Conservation (phyloP, 2,329 filamentous ascomycete genomes). For the Dactylellina cionopaga region DNA sequence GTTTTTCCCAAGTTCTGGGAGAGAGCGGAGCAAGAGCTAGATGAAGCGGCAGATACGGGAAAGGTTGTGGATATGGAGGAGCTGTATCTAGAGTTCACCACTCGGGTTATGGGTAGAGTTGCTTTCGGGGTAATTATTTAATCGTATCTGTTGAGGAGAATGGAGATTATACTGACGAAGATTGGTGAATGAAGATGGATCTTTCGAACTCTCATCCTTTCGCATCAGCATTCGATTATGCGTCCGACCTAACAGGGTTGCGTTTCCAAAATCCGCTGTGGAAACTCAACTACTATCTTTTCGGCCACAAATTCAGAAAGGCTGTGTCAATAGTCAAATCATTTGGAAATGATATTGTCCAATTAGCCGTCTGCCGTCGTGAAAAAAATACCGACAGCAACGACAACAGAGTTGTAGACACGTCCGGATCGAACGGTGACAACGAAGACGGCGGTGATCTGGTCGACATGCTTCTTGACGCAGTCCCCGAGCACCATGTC, state of each 20-base stretch:
- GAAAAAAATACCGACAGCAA: slow-evolving; percentile 55
- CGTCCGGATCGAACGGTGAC: too few species aligned
- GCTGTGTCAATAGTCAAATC: slow-evolving; percentile 66
- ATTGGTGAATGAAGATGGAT: slow-evolving; percentile 66
- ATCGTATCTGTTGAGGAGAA: neutral
- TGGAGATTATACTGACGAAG: neutral
- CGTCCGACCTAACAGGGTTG: slow-evolving; percentile 69
- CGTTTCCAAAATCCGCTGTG: slow-evolving; percentile 75
- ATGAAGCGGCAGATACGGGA: slow-evolving; percentile 56
- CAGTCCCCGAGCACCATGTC: slow-evolving; percentile 67
- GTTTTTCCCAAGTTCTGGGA: slow-evolving; percentile 68
- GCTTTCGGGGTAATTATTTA: slow-evolving; percentile 67
- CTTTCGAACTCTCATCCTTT: slow-evolving; percentile 72
- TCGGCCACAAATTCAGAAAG: slow-evolving; percentile 64
- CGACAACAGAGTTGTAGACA: slow-evolving; percentile 19
- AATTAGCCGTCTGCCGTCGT: slow-evolving; percentile 65
- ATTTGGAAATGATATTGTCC: slow-evolving; percentile 70
- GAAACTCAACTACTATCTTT: slow-evolving; percentile 69
- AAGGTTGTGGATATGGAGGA: slow-evolving; percentile 67
- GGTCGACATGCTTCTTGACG: slow-evolving; percentile 70
- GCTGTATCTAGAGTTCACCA: slow-evolving; percentile 73
- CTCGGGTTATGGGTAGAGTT: slow-evolving; percentile 74
- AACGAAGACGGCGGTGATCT: slow-evolving; percentile 64
- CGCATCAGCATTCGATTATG: slow-evolving; percentile 70
- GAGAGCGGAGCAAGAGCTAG: slow-evolving; percentile 62